Base-by-base conservation (phyloP, 306 rosid genomes). In the Vigna reflexopilosa region DNA sequence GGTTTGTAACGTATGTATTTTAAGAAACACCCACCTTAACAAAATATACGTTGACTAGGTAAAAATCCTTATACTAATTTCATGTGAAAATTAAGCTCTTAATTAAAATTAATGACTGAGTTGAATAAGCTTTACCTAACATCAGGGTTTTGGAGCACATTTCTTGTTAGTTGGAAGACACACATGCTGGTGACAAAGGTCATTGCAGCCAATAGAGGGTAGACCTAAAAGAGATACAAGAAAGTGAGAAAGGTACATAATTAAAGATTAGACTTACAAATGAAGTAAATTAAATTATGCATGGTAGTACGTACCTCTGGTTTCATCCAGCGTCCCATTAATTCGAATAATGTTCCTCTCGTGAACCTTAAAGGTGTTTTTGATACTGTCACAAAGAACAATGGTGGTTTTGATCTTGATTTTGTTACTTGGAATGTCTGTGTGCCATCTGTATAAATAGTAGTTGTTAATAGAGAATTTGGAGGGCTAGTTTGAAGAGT, bases 281-380 rank as follows among this genome's bases (percentile, higher is more conserved):
- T 4, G 4, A 30, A 28, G n/a, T 24, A 16, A 36, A 63, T 16
- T 26, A 2, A 15, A 62, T 34, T 32, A 62, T 34, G 67, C n/a
- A 56, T 56, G 34, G 62, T 10, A 30, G 34, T 30, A 30, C 32
- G 42, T 79, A 94, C 98, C 97, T 94, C 97, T 64, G 98, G 97
- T 76, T 77, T 92, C 69, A 92, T 78, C 98, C 98, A 92, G 75
- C 96, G 98, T 70, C 96, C 94, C 96, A 90, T 90, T 75, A 66
- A 45, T 55, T 71, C 24, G 78, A 65, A 34, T 3, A 64, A 64
- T 67, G 45, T 42, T 68, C 49, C 70, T 58, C 47, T 36, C 4
- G 6, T 51, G 16, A 34, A 7, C 19, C 48, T 34, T 44, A 57
- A 70, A 75, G 44, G 5, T 51, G 24, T 56, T 49, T 24, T 1